Evolutionary conservation across 768 basidiomycete genomes (phyloP).

Genomic region (Cystobasidium ongulense): DNA sequence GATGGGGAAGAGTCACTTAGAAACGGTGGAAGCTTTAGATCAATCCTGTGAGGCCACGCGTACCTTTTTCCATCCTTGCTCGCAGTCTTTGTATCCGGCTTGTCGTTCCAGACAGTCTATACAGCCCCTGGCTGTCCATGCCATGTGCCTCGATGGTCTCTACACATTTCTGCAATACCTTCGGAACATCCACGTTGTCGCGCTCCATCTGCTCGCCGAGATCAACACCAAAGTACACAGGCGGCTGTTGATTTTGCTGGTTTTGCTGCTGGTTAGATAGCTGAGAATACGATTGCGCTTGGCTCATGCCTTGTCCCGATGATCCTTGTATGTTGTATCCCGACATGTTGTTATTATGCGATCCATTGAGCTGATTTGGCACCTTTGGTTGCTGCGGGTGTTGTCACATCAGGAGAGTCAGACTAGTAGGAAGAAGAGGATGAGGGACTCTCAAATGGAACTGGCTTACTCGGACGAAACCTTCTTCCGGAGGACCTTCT

Average conservation of each 20-base stretch:
- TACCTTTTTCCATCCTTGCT: conserved; percentile 76
- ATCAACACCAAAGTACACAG: conserved; percentile 65
- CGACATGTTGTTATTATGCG: not conserved
- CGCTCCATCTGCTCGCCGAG: conserved; percentile 87
- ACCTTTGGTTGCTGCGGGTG: not conserved
- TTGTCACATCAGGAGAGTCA: too few species aligned
- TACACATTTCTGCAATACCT: conserved; percentile 77
- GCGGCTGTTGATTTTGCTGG: conserved; percentile 42
- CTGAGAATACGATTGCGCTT: not conserved
- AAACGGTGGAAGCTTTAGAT: not conserved
- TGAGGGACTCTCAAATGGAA: too few species aligned
- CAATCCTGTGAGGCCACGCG: conserved; percentile 25
- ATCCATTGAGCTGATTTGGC: not conserved
- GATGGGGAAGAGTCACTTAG: not conserved
- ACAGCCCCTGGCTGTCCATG: conserved; percentile 74
- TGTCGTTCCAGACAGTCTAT: conserved; percentile 83
- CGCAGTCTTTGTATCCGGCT: conserved; percentile 76
- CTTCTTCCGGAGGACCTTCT: conserved; percentile 78
- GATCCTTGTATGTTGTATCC: not conserved
- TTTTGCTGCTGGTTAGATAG: not conserved
- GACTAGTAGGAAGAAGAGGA: not conserved
- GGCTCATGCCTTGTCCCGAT: not conserved
- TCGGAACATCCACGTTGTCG: conserved; percentile 81
- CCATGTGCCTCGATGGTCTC: conserved; percentile 87
- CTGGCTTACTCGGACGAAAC: conserved; percentile 58